Evolutionary conservation across 176 grass and related monocot genomes (phyloP).

Genomic region (Bolboschoenus planiculmis): DNA sequence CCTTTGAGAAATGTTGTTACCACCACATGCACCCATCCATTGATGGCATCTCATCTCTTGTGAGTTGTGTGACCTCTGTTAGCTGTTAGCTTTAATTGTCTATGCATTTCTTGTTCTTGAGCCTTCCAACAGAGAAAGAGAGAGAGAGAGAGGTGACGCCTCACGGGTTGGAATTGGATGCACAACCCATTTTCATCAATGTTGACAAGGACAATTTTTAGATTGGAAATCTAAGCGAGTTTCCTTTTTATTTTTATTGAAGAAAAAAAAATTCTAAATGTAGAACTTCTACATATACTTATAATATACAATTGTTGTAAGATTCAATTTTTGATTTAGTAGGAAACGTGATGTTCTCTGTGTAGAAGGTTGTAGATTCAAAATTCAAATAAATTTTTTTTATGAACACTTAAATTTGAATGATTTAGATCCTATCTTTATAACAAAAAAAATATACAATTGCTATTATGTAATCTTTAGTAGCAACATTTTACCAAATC

Average conservation of each 20-base stretch:
- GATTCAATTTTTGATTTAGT: no score
- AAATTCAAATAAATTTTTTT: no score
- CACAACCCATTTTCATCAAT: background rate
- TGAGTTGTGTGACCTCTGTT: background rate
- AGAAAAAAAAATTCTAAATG: background rate
- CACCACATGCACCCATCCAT: constrained; percentile 20
- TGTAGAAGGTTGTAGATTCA: no score
- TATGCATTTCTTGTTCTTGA: background rate
- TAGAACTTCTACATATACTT: background rate
- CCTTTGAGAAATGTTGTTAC: constrained; percentile 12
- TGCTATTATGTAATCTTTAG: background rate
- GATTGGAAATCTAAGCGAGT: background rate
- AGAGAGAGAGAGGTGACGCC: background rate
- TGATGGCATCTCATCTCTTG: no score
- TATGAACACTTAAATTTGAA: no score
- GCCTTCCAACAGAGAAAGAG: background rate
- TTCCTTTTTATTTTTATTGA: no score
- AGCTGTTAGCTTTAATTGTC: background rate
- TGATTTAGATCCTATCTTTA: no score
- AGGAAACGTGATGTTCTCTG: no score
- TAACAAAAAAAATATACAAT: no score
- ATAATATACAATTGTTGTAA: background rate
- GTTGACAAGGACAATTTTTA: background rate
- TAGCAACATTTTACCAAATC: background rate
- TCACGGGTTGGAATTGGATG: background rate